Evolutionary conservation across 108 stramenopile genomes (phyloP).

Genomic region (Chaetoceros muelleri): DNA sequence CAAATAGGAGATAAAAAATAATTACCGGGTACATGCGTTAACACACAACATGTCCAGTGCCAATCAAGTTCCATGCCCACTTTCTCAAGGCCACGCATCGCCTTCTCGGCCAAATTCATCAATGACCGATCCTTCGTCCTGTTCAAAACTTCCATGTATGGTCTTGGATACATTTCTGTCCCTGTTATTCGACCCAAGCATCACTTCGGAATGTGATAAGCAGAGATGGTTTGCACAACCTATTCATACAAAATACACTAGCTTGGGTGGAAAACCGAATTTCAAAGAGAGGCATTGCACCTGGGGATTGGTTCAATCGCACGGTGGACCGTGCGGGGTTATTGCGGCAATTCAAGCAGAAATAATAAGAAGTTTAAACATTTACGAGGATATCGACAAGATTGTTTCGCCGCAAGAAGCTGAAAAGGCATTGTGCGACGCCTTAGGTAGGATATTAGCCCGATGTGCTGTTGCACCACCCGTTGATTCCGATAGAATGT

Average conservation of each 20-base stretch:
- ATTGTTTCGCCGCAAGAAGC: not conserved
- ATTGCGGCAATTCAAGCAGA: slow-evolving; percentile 78
- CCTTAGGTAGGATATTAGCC: slow-evolving; percentile 11
- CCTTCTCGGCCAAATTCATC: too few species aligned
- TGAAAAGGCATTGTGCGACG: not conserved
- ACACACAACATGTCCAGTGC: too few species aligned
- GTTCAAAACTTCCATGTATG: not conserved
- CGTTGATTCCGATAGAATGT: not conserved
- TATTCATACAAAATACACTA: slow-evolving; percentile 14
- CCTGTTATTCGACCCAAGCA: slow-evolving; percentile 38
- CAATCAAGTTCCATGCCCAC: too few species aligned
- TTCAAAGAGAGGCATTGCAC: slow-evolving; percentile 2
- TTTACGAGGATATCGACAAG: not conserved
- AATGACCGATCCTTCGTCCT: not conserved
- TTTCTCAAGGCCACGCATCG: too few species aligned
- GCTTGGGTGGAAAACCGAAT: not conserved
- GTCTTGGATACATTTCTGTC: slow-evolving; percentile 8
- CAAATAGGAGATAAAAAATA: not conserved
- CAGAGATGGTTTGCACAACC: slow-evolving; percentile 52
- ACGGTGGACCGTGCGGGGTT: slow-evolving; percentile 87
- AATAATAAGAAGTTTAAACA: slow-evolving; percentile 14
- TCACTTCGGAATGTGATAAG: slow-evolving; percentile 51
- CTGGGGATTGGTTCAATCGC: slow-evolving; percentile 76
- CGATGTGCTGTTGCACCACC: slow-evolving; percentile 1
- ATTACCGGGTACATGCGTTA: too few species aligned